Evolutionary conservation across 768 basidiomycete species (phyloP).

Genomic region (Tephrocybe rancida): DNA sequence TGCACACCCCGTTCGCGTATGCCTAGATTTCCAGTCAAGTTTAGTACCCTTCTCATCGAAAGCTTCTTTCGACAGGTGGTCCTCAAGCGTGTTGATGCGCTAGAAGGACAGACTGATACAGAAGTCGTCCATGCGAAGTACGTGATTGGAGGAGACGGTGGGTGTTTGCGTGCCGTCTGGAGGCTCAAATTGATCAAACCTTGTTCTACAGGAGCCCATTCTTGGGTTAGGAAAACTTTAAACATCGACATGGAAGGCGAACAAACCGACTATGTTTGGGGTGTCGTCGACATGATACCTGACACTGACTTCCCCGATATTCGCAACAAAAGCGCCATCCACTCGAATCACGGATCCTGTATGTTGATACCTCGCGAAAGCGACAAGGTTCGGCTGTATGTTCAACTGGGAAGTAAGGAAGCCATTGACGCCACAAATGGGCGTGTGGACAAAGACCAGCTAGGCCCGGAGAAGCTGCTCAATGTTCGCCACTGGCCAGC

Average conservation of each 20-base stretch:
- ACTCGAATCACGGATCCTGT: conserved; percentile 67
- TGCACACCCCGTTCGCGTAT: conserved; percentile 38
- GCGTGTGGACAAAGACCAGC: conserved; percentile 53
- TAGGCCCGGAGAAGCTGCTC: conserved; percentile 53
- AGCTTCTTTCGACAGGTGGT: conserved; percentile 35
- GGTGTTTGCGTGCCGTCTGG: conserved; percentile 2
- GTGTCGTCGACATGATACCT: conserved; percentile 72
- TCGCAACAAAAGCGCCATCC: conserved; percentile 64
- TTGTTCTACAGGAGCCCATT: conserved; percentile 65
- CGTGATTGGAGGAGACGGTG: conserved; percentile 77
- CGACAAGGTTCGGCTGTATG: conserved; percentile 70
- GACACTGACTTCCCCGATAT: conserved; percentile 82
- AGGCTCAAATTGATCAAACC: not conserved
- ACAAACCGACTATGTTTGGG: conserved; percentile 80
- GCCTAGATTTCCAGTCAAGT: conserved; percentile 12
- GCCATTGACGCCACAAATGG: conserved; percentile 45
- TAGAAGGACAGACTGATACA: conserved; percentile 34
- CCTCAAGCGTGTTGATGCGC: conserved; percentile 41
- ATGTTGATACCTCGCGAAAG: conserved; percentile 77
- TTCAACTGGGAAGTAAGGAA: conserved; percentile 60
- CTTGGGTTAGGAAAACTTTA: conserved; percentile 75
- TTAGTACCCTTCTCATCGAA: not conserved
- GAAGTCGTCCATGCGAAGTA: conserved; percentile 74
- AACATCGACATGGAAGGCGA: conserved; percentile 78
- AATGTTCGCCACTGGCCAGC: conserved; percentile 39